A percentile compares a stretch with the other conserved stretches of the same genome.
Conservation (phyloP, 768 basidiomycete species). For the Termitomyces sp. region DNA sequence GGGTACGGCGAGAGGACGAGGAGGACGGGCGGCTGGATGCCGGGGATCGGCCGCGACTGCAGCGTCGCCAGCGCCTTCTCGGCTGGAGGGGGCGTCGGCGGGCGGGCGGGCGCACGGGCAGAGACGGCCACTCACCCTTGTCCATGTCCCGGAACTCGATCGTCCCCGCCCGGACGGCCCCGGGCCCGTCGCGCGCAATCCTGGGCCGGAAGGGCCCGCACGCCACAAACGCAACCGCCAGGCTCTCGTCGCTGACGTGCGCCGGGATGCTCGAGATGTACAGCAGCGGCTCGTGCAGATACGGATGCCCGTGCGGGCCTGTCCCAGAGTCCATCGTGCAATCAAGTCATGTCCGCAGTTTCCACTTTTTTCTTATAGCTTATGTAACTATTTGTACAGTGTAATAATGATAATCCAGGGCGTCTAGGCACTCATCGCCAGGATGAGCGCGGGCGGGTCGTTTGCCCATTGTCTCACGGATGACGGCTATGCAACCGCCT, state of each 20-base stretch:
- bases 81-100: conserved; percentile 41
- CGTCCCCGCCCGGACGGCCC: conserved; percentile 54
- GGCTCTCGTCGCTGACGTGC: conserved; percentile 68
- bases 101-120: not conserved
- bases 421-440: not conserved
- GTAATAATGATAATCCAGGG: conserved; percentile 11
- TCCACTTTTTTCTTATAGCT: not conserved
- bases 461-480: no score
- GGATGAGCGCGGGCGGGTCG: not conserved
- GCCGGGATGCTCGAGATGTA: conserved; percentile 77
- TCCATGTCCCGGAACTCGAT: conserved; percentile 83
- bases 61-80: conserved; percentile 86
- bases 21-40: conserved; percentile 47
- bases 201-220: conserved; percentile 82
- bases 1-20: conserved; percentile 81
- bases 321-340: conserved; percentile 10
- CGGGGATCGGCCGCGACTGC: conserved; percentile 68
- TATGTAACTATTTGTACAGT: not conserved
- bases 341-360: no score
- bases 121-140: conserved; percentile 51
- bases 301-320: conserved; percentile 63
- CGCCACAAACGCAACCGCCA: conserved; percentile 65
- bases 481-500: conserved; percentile 7
- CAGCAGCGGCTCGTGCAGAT: conserved; percentile 77
- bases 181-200: conserved; percentile 55